Evolutionary conservation across 306 rosid genomes (phyloP).

Genomic region (Malus domestica): DNA sequence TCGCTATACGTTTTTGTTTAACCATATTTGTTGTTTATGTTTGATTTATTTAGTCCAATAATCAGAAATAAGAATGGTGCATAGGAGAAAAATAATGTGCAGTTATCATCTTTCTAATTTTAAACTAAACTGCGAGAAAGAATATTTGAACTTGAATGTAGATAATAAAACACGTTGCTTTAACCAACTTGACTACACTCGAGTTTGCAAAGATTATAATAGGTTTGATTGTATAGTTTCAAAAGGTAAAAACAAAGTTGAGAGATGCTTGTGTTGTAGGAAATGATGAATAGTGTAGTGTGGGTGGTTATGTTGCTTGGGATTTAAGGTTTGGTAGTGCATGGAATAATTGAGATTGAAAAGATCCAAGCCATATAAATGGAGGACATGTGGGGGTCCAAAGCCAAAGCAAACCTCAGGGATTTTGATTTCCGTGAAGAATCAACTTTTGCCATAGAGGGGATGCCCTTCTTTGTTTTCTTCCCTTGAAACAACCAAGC

Average conservation of each 20-base stretch:
- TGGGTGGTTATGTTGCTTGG: neutral
- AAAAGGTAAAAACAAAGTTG: neutral
- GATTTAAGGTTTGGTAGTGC: neutral
- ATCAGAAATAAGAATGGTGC: no score
- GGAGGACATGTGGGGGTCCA: neutral
- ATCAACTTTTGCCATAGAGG: neutral
- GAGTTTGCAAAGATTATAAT: neutral
- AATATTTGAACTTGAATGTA: neutral
- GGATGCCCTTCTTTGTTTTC: slow-evolving; percentile 2
- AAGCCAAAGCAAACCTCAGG: neutral
- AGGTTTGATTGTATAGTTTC: neutral
- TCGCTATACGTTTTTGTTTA: no score
- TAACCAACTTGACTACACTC: neutral
- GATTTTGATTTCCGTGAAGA: neutral
- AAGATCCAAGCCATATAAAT: neutral
- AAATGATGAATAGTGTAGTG: neutral
- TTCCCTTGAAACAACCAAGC: slow-evolving; percentile 8
- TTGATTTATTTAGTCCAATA: no score
- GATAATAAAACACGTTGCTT: fast-evolving
- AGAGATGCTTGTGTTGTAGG: neutral
- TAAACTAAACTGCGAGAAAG: no score
- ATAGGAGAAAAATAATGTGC: no score
- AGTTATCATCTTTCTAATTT: no score
- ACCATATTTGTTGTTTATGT: no score
- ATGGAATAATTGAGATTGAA: neutral